Base-by-base conservation (phyloP, 768 basidiomycete genomes). In the Leucocoprinus birnbaumii region DNA sequence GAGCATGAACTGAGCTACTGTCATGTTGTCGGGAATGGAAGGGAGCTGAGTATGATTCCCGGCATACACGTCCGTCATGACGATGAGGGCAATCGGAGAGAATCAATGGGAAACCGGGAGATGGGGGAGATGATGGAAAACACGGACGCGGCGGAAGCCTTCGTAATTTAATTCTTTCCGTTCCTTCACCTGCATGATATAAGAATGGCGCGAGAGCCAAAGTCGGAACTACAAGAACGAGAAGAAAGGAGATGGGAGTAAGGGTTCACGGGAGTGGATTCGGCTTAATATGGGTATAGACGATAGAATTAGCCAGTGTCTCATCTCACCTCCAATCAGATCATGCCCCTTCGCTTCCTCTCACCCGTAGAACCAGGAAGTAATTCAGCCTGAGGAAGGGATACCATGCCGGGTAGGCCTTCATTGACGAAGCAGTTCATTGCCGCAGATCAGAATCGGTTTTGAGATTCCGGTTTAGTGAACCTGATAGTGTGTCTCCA, bases 1-100 rank as follows among this genome's bases (percentile, higher is more conserved):
- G 24, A 85, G 67, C 64, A 85, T 74, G 59, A 85, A 85, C 57
- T 83, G 80, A 0, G 82, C 73, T 1, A 85, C 63, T 3, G 78
- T 80, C 21, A 84, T 62, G 65, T 83, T 66, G 50, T 83, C 80
- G n/a, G 84, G 84, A 44, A 83, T 75, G 37, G 61, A 60, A 49
- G 71, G 71, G 45, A 78, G 62, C 11, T 68, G 52, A 38, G 59
- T 46, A 45, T 60, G 65, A n/a, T 63, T 59, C 13, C 49, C 22
- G 58, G n/a, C n/a, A n/a, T n/a, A n/a, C n/a, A 59, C 52, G 42
- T 64, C 65, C 34, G 64, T 58, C 67, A 73, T 73, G 22, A 51
- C 58, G 22, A 57, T 34, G 27, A 58, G 43, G 25, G 47, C 47
- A 57, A 52, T 55, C 31, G 19, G 48, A 45, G 34, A n/a, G 45